Evolutionary conservation across 2,329 filamentous ascomycete genomes (phyloP).

Genomic region (Domatiomyces catenatus): DNA sequence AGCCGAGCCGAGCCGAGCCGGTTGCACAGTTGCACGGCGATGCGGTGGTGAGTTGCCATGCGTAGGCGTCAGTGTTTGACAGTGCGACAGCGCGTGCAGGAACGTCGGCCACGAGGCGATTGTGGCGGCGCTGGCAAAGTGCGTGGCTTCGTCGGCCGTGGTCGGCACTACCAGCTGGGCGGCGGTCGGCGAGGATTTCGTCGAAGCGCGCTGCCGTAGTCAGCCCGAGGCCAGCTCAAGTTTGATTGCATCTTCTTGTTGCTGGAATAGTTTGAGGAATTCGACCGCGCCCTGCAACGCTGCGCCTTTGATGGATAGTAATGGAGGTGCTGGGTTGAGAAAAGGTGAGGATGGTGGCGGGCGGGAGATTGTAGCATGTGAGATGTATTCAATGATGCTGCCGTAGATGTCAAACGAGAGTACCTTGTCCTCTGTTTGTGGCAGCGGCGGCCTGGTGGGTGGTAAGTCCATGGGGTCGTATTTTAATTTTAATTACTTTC

Average conservation of each 20-base stretch:
- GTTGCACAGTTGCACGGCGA: constrained; percentile 39
- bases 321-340: constrained; percentile 19
- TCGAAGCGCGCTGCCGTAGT: constrained; percentile 47
- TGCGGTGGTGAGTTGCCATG: constrained; percentile 28
- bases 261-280: constrained; percentile 31
- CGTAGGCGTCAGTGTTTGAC: constrained; percentile 41
- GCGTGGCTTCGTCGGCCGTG: constrained; percentile 23
- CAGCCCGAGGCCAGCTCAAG: constrained; percentile 18
- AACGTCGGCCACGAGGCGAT: constrained; percentile 42
- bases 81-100: constrained; percentile 43
- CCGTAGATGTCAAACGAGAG: constrained; percentile 69
- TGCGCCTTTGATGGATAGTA: constrained; percentile 7
- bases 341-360: constrained; percentile 11
- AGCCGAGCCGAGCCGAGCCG: constrained; percentile 49
- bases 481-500: neutral
- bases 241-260: constrained; percentile 37
- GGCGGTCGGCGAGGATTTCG: constrained; percentile 38
- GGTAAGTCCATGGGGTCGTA: constrained; percentile 6
- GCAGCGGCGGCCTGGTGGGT: constrained; percentile 12
- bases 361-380: constrained; percentile 36
- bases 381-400: constrained; percentile 61
- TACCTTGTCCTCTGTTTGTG: constrained; percentile 20
- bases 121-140: constrained; percentile 30
- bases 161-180: constrained; percentile 17
- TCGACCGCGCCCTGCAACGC: constrained; percentile 21